A percentile compares a stretch with the other conserved stretches of the same genome.
Evolutionary conservation across 805 yeast genomes (phyloP).

Genomic region (Saccharomycopsis sp.): DNA sequence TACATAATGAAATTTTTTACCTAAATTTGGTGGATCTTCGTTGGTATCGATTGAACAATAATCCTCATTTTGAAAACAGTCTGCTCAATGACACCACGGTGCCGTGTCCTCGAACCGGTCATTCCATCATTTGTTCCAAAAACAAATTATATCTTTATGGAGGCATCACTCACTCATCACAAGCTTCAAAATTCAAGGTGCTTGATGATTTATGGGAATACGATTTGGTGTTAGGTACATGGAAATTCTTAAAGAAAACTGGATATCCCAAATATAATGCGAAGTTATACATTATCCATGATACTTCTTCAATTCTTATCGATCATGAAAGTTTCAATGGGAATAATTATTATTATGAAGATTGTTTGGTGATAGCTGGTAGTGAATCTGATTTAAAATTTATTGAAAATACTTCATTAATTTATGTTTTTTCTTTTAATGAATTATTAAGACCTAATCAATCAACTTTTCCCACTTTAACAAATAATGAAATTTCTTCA

Average conservation of each 20-base stretch:
- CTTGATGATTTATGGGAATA: conserved; percentile 64
- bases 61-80: not conserved
- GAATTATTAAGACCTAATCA: too few relatives aligned
- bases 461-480: too few relatives aligned
- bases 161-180: conserved; percentile 31
- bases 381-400: not conserved
- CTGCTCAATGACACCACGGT: not conserved
- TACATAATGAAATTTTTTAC: not conserved
- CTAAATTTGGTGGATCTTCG: not conserved
- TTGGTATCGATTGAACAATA: not conserved
- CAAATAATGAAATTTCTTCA: too few relatives aligned
- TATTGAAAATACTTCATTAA: not conserved
- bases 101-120: conserved; percentile 46
- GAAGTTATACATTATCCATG: too few relatives aligned
- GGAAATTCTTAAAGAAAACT: not conserved
- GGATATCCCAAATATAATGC: not conserved
- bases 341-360: not conserved
- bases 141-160: conserved; percentile 52
- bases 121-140: conserved; percentile 41
- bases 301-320: too few relatives aligned
- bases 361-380: not conserved
- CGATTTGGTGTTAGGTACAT: conserved; percentile 29
- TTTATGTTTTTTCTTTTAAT: too few relatives aligned
- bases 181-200: conserved; percentile 27
- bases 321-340: too few relatives aligned